These are phyloP conservation scores for Zymoseptoria crescenta DNA, from an alignment of 2,329 filamentous ascomycete genomes.

Conservation along the genomic window DNA sequence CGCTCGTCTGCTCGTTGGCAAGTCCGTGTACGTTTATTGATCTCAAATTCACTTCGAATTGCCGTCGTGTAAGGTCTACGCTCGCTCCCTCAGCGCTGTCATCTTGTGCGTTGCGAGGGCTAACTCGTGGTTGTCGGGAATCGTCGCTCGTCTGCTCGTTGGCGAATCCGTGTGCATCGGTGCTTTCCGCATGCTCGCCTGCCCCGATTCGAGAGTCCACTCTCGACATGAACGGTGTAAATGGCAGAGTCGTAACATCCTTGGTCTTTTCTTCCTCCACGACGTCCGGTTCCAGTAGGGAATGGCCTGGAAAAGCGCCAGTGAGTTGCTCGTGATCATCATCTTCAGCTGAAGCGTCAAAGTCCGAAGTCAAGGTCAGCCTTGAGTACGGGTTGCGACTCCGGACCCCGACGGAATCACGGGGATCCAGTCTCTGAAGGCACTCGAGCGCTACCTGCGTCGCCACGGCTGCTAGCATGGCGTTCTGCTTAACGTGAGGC, in stretches of 20 bases:
- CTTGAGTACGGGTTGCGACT: background rate
- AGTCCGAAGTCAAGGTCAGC: background rate
- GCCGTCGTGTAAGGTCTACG: background rate
- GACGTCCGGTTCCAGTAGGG: background rate
- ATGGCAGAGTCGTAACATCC: background rate
- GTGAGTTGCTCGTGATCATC: background rate
- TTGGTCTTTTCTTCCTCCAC: constrained; percentile 5
- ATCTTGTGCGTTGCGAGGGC: background rate
- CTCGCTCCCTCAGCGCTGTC: background rate
- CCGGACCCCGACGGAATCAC: background rate
- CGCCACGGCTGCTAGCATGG: background rate
- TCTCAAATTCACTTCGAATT: background rate
- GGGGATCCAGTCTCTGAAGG: background rate
- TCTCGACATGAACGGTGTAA: background rate
- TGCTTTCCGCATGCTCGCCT: background rate
- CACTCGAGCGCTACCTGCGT: background rate
- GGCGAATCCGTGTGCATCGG: background rate
- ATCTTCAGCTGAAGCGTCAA: background rate
- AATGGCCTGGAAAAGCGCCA: background rate
- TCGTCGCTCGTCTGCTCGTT: background rate
- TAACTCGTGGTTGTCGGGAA: background rate
- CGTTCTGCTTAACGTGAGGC: background rate
- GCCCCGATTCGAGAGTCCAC: background rate
- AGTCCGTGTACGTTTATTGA: background rate
- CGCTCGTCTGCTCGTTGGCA: background rate